These are phyloP conservation scores for Marasmius sp. DNA, from an alignment of 1,284 basidiomycete species.

Conservation along the genomic window DNA sequence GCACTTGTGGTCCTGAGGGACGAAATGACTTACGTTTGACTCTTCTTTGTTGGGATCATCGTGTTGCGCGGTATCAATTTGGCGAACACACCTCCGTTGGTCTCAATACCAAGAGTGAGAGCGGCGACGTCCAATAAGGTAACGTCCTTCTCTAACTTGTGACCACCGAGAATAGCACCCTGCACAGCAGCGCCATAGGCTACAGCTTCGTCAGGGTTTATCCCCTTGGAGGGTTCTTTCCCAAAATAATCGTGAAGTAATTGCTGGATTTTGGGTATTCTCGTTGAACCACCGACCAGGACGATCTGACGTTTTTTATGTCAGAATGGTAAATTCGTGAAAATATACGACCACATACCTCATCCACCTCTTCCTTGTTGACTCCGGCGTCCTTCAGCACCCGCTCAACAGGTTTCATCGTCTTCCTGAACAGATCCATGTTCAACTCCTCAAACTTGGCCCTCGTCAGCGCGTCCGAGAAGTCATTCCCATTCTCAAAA, in stretches of 20 bases:
- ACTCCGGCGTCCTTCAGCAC: constrained; percentile 72
- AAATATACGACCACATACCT: constrained; percentile 38
- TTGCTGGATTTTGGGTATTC: constrained; percentile 87
- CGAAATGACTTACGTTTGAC: constrained; percentile 32
- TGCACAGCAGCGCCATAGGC: constrained; percentile 93
- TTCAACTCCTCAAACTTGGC: constrained; percentile 78
- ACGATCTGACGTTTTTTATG: constrained; percentile 53
- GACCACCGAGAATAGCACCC: constrained; percentile 83
- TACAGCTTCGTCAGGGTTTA: constrained; percentile 94
- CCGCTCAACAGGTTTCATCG: constrained; percentile 74
- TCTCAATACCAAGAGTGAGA: constrained; percentile 87
- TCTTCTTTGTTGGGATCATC: constrained; percentile 89
- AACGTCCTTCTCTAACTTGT: constrained; percentile 60
- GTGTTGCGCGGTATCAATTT: constrained; percentile 85
- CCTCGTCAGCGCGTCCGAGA: constrained; percentile 71
- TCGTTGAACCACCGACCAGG: constrained; percentile 88
- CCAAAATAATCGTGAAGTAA: constrained; percentile 88
- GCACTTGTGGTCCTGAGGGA: neutral
- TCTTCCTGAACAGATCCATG: constrained; percentile 69
- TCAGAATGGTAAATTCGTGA: neutral
- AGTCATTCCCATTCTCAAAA: constrained; percentile 72
- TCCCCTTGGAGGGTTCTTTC: constrained; percentile 75
- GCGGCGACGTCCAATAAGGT: constrained; percentile 77
- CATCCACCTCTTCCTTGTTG: constrained; percentile 64
- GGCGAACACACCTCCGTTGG: constrained; percentile 85